phyloP scores from a whole-genome alignment of 2,329 filamentous ascomycete species.

The Boeremia lycopersici region DNA sequence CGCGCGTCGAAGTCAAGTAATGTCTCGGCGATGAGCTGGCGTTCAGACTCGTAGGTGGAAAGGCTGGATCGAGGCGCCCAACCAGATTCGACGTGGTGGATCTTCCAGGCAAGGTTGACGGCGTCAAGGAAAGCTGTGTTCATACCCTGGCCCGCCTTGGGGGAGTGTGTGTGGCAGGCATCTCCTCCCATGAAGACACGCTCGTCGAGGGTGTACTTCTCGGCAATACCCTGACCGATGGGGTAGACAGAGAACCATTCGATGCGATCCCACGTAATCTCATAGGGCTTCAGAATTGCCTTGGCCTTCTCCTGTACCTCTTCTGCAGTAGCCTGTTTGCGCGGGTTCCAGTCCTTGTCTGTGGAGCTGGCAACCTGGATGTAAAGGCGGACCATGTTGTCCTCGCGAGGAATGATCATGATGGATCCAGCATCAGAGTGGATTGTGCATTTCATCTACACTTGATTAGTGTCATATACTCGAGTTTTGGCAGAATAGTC shows the following conservation, averaged over 20 bases:
- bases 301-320: conserved; percentile 64
- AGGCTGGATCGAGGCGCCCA: conserved; percentile 78
- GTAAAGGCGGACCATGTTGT: conserved; percentile 62
- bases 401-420: conserved; percentile 65
- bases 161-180: conserved; percentile 67
- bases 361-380: conserved; percentile 67
- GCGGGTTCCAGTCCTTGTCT: conserved; percentile 65
- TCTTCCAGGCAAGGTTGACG: conserved; percentile 93
- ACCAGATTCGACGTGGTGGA: conserved; percentile 85
- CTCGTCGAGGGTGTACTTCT: conserved; percentile 68
- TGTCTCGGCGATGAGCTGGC: conserved; percentile 82
- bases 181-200: conserved; percentile 71
- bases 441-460: conserved; percentile 69
- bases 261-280: conserved; percentile 66
- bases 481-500: not conserved
- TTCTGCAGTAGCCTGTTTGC: conserved; percentile 64
- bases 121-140: conserved; percentile 68
- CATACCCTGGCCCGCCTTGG: conserved; percentile 70
- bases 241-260: conserved; percentile 72
- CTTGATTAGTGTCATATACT: conserved; percentile 13
- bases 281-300: conserved; percentile 65
- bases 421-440: conserved; percentile 68
- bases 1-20: conserved; percentile 85
- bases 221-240: conserved; percentile 69
- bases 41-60: conserved; percentile 84